Base-by-base conservation (phyloP, 2,329 filamentous ascomycete genomes). In the Aspergillus udagawae region DNA sequence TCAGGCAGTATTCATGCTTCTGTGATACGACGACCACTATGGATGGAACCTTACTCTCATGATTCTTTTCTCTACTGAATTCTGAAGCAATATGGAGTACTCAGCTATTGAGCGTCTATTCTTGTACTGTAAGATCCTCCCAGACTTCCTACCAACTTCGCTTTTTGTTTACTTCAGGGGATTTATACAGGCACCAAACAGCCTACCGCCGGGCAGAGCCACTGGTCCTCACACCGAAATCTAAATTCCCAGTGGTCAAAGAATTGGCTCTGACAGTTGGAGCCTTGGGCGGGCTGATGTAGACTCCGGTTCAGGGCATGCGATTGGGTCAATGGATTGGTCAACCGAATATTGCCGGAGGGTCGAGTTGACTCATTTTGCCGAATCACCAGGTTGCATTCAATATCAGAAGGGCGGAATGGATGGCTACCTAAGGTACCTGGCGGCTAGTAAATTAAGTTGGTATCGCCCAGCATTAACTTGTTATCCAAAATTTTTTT, bases 261-360 rank as follows among this genome's bases (percentile, higher is more conserved):
- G 60, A 60, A 65, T 55, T 64, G 67, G 66, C 59, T 60, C 63
- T 65, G 63, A 59, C 63, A 65, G 63, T 54, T 61, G 53, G 57
- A 66, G 60, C 63, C 65, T 63, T 62, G 65, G 64, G 55, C 62
- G 64, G 63, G 61, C 68, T 70, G 68, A 68, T 71, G 65, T 65
- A 68, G 61, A 56, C 63, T 56, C 61, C 64, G 57, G 51, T 62
- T 61, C 61, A 60, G 60, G 68, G 56, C 55, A 59, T 59, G 52
- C 49, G 20, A 57, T 53, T 60, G 55, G 51, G 53, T 44, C 35
- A 49, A 55, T 17, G 54, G 55, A 71, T 70, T 69, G 67, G 68
- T 12, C 48, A 58, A 59, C 64, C 58, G 49, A 32, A 49, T 20
- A 49, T 44, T 29, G 52, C 21, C 42, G 49, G 54, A 58, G 57